These are phyloP conservation scores for Jacaranda mimosifolia DNA, from an alignment of 257 asterid species.

Conservation along the genomic window DNA sequence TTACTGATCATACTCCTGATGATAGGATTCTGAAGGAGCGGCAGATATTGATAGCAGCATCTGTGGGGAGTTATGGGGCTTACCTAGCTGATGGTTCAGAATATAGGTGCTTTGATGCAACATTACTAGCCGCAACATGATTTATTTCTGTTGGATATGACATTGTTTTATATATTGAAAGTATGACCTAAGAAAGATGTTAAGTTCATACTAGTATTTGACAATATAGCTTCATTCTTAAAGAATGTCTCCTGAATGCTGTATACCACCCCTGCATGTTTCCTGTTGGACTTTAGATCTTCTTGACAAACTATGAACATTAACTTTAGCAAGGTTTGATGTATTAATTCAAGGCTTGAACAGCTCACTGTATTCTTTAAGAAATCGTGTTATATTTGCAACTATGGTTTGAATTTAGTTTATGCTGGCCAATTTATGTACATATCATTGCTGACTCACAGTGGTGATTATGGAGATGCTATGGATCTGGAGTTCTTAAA, in stretches of 20 bases:
- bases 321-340: neutral
- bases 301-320: conserved; percentile 12
- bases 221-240: neutral
- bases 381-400: neutral
- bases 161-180: conserved; percentile 9
- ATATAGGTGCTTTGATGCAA: conserved; percentile 66
- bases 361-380: conserved; percentile 7
- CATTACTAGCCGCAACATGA: neutral
- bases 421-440: conserved; percentile 1
- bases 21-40: conserved; percentile 74
- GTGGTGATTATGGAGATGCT: conserved; percentile 88
- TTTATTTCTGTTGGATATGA: conserved; percentile 1
- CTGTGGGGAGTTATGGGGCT: conserved; percentile 96
- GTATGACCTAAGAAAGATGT: neutral
- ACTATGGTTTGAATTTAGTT: conserved; percentile 10
- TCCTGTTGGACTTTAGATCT: neutral
- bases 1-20: conserved; percentile 42
- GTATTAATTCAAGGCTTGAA: conserved; percentile 14
- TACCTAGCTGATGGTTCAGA: conserved; percentile 95
- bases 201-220: neutral
- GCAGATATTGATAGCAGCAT: conserved; percentile 82
- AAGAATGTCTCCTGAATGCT: neutral
- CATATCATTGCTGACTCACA: conserved; percentile 36
- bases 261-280: neutral
- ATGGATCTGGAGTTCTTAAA: conserved; percentile 73